phyloP scores from a whole-genome alignment of 371 early-diverging fungal species.

The Parasitella parasitica region DNA sequence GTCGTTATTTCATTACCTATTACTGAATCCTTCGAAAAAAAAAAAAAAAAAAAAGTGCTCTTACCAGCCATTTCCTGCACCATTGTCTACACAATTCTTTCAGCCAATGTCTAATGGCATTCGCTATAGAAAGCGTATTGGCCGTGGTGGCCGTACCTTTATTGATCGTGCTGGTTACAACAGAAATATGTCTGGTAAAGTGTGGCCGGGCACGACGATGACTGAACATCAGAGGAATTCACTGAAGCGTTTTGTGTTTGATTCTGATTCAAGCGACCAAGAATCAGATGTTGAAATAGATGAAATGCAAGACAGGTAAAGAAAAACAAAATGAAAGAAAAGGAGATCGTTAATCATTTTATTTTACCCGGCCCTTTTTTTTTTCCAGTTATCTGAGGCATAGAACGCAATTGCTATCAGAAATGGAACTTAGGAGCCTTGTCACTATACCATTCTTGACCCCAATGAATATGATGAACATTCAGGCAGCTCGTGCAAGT shows the following conservation, averaged over 20 bases:
- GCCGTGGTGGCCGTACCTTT: conserved; percentile 63
- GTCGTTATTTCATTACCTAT: neutral
- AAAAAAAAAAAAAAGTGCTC: conserved; percentile 33
- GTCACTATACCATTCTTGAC: conserved; percentile 36
- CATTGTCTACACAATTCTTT: conserved; percentile 38
- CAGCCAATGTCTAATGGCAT: conserved; percentile 24
- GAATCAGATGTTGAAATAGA: conserved; percentile 53
- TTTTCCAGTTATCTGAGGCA: conserved; percentile 44
- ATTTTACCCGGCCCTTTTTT: neutral
- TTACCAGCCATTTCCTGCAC: conserved; percentile 47
- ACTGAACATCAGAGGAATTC: neutral
- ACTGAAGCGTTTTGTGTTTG: conserved; percentile 38
- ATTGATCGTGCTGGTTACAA: conserved; percentile 45
- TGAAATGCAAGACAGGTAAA: conserved; percentile 33
- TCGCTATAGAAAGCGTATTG: conserved; percentile 55
- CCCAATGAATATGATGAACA: conserved; percentile 36
- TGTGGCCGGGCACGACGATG: conserved; percentile 19
- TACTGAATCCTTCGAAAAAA: neutral
- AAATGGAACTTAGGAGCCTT: conserved; percentile 53
- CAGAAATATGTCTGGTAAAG: conserved; percentile 18
- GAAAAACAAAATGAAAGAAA: conserved; percentile 7
- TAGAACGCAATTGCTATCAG: conserved; percentile 46
- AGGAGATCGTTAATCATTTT: conserved; percentile 11
- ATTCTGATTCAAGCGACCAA: conserved; percentile 54
- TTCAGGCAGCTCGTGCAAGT: conserved; percentile 17